Conservation (phyloP, 805 yeast species). For the Candida dendrica region DNA sequence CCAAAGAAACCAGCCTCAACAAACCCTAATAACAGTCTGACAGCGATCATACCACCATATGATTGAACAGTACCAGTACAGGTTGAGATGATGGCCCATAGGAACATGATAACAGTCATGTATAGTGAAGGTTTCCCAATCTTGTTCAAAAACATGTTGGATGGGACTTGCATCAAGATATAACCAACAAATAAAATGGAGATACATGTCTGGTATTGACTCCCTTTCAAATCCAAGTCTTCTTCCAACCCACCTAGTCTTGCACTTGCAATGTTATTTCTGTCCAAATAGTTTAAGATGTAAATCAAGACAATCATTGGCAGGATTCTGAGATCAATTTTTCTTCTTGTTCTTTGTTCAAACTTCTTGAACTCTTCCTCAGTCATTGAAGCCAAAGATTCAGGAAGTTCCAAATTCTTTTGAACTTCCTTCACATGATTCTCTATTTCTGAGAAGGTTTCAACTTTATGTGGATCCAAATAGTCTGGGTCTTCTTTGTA, state of each 20-base stretch:
- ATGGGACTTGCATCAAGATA: constrained; percentile 44
- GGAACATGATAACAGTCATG: constrained; percentile 39
- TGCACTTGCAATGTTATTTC: constrained; percentile 44
- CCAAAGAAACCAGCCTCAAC: constrained; percentile 43
- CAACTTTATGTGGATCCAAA: too few relatives aligned
- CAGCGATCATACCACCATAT: constrained; percentile 22
- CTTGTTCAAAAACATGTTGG: constrained; percentile 34
- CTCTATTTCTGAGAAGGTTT: too few relatives aligned
- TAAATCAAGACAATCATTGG: constrained; percentile 45
- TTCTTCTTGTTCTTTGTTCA: constrained; percentile 36
- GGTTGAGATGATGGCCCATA: constrained; percentile 38
- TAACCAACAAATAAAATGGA: constrained; percentile 47
- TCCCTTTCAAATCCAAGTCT: constrained; percentile 34
- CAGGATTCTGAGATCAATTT: constrained; percentile 41
- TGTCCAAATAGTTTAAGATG: constrained; percentile 43
- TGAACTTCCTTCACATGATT: not conserved
- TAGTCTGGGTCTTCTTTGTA: too few relatives aligned
- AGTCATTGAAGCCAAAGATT: constrained; percentile 12
- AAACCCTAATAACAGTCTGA: constrained; percentile 35
- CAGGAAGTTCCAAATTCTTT: constrained; percentile 12
- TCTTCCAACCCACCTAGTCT: constrained; percentile 41
- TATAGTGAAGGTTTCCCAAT: constrained; percentile 44
- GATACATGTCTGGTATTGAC: constrained; percentile 42
- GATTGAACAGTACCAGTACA: constrained; percentile 25
- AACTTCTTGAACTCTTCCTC: constrained; percentile 37